Percentiles rank a stretch among this genome's conserved stretches.
phyloP scores from a whole-genome alignment of 768 basidiomycete species.

The Psilocybe cubensis region DNA sequence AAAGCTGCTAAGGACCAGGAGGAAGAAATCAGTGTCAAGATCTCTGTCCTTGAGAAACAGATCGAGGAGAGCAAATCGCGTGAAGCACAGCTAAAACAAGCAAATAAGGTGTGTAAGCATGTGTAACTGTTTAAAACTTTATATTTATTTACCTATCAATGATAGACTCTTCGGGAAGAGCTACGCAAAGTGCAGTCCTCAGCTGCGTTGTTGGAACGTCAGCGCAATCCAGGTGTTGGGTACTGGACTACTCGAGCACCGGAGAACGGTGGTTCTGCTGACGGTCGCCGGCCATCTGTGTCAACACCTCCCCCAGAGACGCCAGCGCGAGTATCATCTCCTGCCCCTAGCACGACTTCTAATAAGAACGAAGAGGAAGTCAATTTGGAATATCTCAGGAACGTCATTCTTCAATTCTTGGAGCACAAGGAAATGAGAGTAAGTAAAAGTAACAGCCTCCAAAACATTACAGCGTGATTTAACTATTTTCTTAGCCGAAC shows the following conservation, averaged over 20 bases:
- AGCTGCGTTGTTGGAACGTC: conserved; percentile 84
- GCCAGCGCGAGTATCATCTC: conserved; percentile 39
- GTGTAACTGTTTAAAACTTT: background rate
- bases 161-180: conserved; percentile 88
- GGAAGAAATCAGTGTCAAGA: conserved; percentile 51
- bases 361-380: conserved; percentile 82
- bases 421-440: conserved; percentile 99
- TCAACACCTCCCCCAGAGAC: conserved; percentile 37
- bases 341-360: conserved; percentile 32
- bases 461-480: background rate
- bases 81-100: conserved; percentile 69
- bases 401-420: conserved; percentile 95
- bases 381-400: conserved; percentile 94
- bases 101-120: conserved; percentile 70
- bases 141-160: background rate
- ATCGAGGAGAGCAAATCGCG: conserved; percentile 74
- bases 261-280: conserved; percentile 43
- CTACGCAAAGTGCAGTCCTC: conserved; percentile 95
- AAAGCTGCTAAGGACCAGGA: conserved; percentile 39
- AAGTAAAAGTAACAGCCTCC: conserved; percentile 31
- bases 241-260: conserved; percentile 74
- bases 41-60: conserved; percentile 60
- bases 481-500: conserved; percentile 62
- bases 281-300: conserved; percentile 41
- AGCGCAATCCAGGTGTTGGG: conserved; percentile 92